phyloP scores from a whole-genome alignment of 768 basidiomycete genomes.

The Hirschioporus abietinus region DNA sequence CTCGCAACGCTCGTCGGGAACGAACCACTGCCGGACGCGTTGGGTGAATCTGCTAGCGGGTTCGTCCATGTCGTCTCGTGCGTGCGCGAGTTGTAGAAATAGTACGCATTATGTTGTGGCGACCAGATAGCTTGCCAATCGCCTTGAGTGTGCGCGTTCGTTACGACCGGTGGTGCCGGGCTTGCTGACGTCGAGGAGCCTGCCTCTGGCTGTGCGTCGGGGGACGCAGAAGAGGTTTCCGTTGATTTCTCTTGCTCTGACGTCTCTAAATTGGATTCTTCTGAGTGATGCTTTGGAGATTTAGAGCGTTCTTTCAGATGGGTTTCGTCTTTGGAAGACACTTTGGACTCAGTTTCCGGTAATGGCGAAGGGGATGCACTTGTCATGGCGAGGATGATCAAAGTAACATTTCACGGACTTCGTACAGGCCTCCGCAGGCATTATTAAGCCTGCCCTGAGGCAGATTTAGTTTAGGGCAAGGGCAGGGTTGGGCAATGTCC shows the following conservation, averaged over 20 bases:
- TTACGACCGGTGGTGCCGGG: constrained; percentile 19
- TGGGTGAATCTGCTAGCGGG: constrained; percentile 43
- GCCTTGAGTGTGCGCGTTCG: constrained; percentile 5
- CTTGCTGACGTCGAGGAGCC: constrained; percentile 10
- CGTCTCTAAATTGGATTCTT: constrained; percentile 11
- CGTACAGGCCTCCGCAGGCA: background rate
- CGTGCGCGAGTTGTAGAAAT: constrained; percentile 74
- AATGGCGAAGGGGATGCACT: constrained; percentile 11
- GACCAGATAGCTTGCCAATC: constrained; percentile 83
- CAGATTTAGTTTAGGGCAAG: background rate
- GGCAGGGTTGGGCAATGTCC: background rate
- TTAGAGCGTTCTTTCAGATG: constrained; percentile 10
- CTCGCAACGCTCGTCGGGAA: constrained; percentile 15
- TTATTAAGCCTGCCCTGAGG: background rate
- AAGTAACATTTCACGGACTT: background rate
- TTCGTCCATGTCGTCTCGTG: constrained; percentile 83
- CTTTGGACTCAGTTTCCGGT: constrained; percentile 8
- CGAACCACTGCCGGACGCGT: background rate
- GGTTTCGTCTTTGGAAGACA: constrained; percentile 11
- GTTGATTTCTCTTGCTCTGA: constrained; percentile 17
- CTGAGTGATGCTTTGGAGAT: constrained; percentile 8
- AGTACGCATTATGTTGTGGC: constrained; percentile 73
- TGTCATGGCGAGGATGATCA: background rate
- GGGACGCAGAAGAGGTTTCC: constrained; percentile 3
- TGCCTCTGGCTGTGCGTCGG: background rate